Evolutionary conservation across 352 stramenopile species (phyloP), one percentile per base, ranked within the genome.

Genomic region (Globisporangium radiosum): DNA sequence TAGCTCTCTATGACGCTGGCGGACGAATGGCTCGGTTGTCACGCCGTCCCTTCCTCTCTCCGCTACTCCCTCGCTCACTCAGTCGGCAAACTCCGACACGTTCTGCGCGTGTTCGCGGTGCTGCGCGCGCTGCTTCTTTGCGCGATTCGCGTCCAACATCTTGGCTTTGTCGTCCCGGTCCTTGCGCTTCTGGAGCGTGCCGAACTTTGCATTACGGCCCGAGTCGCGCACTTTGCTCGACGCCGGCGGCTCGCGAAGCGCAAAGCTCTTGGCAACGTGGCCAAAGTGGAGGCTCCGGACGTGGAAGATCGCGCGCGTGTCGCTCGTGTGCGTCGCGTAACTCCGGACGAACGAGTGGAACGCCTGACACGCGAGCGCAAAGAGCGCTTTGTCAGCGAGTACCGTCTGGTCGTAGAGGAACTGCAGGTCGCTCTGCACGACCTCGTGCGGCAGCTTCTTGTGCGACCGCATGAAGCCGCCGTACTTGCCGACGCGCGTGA

Each of bases 181-280:
- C 68, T 92, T 92, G 56, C 85, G 81, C 62, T 94, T 94, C 45
- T 90, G 78, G 11, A 94, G 70, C 57, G 85, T 90, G 51, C 85
- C 81, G 48, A 80, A 82, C 66, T 91, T 91, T 51, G 82, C 76
- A 40, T 88, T 88, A 49, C 72, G 69, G 62, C 81, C 82, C 40
- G 81, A 82, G 54, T 90, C 77, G 57, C 83, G 83, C 63, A 94
- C 63, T 58, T 94, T 92, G 40, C 68, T 73, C 10, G 85, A 94
- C 49, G 85, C 85, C 11, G 86, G 85, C 25, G 84, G 82, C 38
- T 95, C 86, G 5, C 86, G 86, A 54, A 97, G 69, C 37, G 80
- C 92, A 68, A 98, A 98, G 64, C 87, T 95, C 64, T 96, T 96
- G 45, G 94, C 90, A 54, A 97, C 87, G 65, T 98, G 94, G 42